Evolutionary conservation across 2,329 filamentous ascomycete species (phyloP).

Genomic region (Alternaria atra): DNA sequence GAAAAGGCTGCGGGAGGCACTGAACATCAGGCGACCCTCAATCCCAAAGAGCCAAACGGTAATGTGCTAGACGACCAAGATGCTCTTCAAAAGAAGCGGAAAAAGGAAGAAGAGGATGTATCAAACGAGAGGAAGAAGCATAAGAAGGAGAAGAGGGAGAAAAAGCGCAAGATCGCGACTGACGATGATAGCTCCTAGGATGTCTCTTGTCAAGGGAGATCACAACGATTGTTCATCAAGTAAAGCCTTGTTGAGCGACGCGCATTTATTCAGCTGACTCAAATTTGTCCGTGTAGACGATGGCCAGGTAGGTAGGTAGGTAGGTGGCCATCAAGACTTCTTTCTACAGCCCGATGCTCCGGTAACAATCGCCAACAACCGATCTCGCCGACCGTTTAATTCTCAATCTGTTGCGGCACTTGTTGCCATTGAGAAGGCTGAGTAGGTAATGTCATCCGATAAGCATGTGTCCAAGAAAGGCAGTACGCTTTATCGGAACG

Average conservation of each 20-base stretch:
- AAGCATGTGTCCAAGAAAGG: not conserved
- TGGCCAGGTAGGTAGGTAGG: conserved; percentile 13
- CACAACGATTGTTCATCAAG: not conserved
- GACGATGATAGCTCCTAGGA: conserved; percentile 12
- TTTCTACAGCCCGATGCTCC: not conserved
- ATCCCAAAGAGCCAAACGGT: conserved; percentile 34
- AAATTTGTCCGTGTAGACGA: not conserved
- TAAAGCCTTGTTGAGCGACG: not conserved
- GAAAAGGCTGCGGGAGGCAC: conserved; percentile 18
- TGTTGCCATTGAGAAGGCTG: not conserved
- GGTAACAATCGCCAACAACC: not conserved
- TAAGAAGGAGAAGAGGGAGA: conserved; percentile 22
- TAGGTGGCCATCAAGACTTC: conserved; percentile 11
- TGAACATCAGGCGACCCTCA: conserved; percentile 5
- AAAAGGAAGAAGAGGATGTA: conserved; percentile 1
- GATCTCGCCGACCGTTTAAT: not conserved
- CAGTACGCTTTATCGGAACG: not conserved
- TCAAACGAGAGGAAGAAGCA: conserved; percentile 26
- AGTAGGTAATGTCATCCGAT: not conserved
- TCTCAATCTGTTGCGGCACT: not conserved
- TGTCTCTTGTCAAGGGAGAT: not conserved
- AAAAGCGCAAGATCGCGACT: conserved; percentile 8
- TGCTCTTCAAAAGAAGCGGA: conserved; percentile 12
- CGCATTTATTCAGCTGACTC: too few relatives aligned
- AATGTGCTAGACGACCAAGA: not conserved